Evolutionary conservation across 2,329 filamentous ascomycete genomes (phyloP), one percentile per base, ranked within the genome.

Genomic region (Penicillium sp.): DNA sequence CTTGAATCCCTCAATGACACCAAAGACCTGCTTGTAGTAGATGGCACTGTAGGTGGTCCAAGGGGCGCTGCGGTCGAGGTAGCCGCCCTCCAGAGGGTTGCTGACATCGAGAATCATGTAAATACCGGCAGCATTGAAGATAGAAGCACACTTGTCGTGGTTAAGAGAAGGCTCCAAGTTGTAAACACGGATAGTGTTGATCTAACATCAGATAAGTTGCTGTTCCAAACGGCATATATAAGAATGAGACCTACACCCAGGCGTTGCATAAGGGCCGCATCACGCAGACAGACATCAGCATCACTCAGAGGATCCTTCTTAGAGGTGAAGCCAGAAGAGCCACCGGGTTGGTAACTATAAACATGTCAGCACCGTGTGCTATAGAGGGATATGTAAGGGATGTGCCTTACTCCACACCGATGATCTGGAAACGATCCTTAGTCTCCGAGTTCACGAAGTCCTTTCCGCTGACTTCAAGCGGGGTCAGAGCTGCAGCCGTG

Each of bases 91-190:
- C 14, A 85, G 70, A 4, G 85, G 84, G 21, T 82, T 83, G 75
- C 87, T 88, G 69, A 88, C 85, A 60, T 88, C 85, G 43, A 87
- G 72, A 49, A 87, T 77, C 77, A 87, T 79, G 74, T 88, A 87
- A 66, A 88, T 87, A 49, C 85, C 85, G 29, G 83, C 84, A 2
- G 79, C 79, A 64, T 87, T 86, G 80, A 87, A 87, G 71, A 86
- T 86, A 56, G 79, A 83, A 55, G 80, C 83, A 67, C 85, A 87
- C 55, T 81, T 75, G 60, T 85, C 81, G 71, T 87, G 85, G 70
- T 86, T 81, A 54, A 83, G 69, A 2, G 75, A 73, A 16, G 84
- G 83, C 58, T 84, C 79, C 57, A 87, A 71, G 68, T 86, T 86
- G 79, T 88, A 88, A 50, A 84, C 79, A 55, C 85, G 83, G 62